phyloP scores from a whole-genome alignment of 2,329 filamentous ascomycete genomes.

The Zymoseptoria crescenta region DNA sequence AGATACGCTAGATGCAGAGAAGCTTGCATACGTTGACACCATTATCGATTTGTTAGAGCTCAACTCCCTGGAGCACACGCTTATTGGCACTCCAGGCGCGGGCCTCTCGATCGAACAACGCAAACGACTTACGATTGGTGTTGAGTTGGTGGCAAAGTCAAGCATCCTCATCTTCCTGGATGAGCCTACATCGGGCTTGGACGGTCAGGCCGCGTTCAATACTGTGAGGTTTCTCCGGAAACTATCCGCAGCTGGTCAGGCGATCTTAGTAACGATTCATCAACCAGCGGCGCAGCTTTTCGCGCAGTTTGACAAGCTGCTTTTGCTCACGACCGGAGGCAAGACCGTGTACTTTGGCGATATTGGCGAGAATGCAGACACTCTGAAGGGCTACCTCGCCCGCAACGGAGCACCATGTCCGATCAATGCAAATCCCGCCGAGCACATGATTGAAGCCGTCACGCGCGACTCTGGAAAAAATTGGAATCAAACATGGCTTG shows the following conservation, averaged over 20 bases:
- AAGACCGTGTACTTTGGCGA: slow-evolving; percentile 61
- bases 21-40: no score
- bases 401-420: slow-evolving; percentile 48
- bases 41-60: no score
- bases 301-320: slow-evolving; percentile 57
- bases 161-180: slow-evolving; percentile 59
- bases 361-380: slow-evolving; percentile 37
- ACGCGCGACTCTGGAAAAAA: slow-evolving; percentile 28
- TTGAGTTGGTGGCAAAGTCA: slow-evolving; percentile 51
- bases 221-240: slow-evolving; percentile 59
- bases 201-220: slow-evolving; percentile 60
- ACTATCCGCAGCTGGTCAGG: slow-evolving; percentile 58
- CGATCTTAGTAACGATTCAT: slow-evolving; percentile 62
- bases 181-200: slow-evolving; percentile 49
- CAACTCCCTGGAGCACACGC: slow-evolving; percentile 57
- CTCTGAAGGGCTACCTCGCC: slow-evolving; percentile 43
- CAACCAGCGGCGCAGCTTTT: slow-evolving; percentile 60
- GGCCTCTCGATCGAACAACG: slow-evolving; percentile 49
- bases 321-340: slow-evolving; percentile 58
- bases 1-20: slow-evolving; percentile 53
- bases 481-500: slow-evolving; percentile 40
- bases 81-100: slow-evolving; percentile 51
- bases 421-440: slow-evolving; percentile 47
- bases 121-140: slow-evolving; percentile 50
- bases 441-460: slow-evolving; percentile 44